Base-by-base conservation (phyloP, 768 basidiomycete genomes). In the Postia placenta region DNA sequence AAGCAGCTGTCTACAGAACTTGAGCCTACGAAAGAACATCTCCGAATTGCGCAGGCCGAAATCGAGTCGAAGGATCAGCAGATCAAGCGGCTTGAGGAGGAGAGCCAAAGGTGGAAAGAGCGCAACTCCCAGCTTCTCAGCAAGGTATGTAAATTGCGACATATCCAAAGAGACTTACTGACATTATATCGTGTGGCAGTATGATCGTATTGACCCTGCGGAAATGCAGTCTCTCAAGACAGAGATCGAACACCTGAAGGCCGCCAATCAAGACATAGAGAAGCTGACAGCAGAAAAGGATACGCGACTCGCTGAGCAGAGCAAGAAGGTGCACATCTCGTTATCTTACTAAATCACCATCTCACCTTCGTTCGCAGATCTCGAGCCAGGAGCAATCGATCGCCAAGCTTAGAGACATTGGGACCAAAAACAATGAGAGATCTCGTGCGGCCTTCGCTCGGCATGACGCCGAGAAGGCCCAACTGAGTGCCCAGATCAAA, bases 161-260 rank as follows among this genome's bases (percentile, higher is more conserved):
- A 17, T 19, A n/a, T n/a, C n/a, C 11, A 11, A 9, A n/a, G 23
- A 11, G 45, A 22, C 15, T 11, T 37, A 4, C 20, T 5, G 3
- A 4, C 27, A 27, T 47, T 11, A n/a, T 41, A n/a, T 11, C 7
- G 17, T 20, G 30, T 25, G 23, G 0, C 19, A 90, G 87, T 92
- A 92, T 60, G 89, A 93, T 57, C 87, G 91, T 39, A 85, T 89
- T 56, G 91, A 92, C 62, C 90, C 91, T 15, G 80, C 85, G 2
- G 91, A 93, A 59, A 71, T 92, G 30, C 87, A 91, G 59, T 73
- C 76, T 5, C 73, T 93, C 47, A 87, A 83, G 64, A 85, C 86
- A 20, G 83, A 91, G 60, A 76, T 87, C 7, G 75, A 78, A 46
- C 64, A 56, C 14, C 53, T 86, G 17, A 56, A 50, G 25, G 47